Evolutionary conservation across 306 rosid genomes (phyloP).

Genomic region (Echinosophora koreensis): DNA sequence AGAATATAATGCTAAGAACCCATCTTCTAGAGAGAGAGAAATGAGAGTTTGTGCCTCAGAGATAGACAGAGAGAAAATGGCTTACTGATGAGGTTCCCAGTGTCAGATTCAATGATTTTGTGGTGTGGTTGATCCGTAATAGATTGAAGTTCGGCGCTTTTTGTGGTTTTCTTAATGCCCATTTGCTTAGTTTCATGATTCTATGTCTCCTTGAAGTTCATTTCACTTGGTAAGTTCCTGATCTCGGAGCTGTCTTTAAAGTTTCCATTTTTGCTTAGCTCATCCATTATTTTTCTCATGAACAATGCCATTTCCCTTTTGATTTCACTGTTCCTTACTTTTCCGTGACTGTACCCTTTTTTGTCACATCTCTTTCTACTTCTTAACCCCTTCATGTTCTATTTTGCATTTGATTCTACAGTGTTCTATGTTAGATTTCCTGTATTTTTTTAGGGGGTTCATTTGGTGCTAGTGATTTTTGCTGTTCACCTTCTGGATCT

Average conservation of each 20-base stretch:
- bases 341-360: slow-evolving; percentile 21
- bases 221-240: slow-evolving; percentile 53
- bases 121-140: slow-evolving; percentile 48
- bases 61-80: slow-evolving; percentile 59
- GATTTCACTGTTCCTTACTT: slow-evolving; percentile 50
- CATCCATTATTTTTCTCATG: slow-evolving; percentile 36
- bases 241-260: slow-evolving; percentile 43
- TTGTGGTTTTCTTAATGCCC: slow-evolving; percentile 48
- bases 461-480: slow-evolving; percentile 34
- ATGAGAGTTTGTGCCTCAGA: slow-evolving; percentile 6
- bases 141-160: slow-evolving; percentile 40
- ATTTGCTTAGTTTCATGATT: slow-evolving; percentile 49
- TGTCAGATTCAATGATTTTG: slow-evolving; percentile 48
- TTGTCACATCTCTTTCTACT: neutral
- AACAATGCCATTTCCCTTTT: slow-evolving; percentile 43
- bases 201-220: slow-evolving; percentile 40
- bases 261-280: slow-evolving; percentile 40
- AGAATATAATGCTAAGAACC: slow-evolving; percentile 51
- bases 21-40: slow-evolving; percentile 47
- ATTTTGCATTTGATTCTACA: slow-evolving; percentile 30
- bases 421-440: slow-evolving; percentile 24
- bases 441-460: neutral
- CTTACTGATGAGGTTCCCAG: slow-evolving; percentile 56
- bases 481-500: slow-evolving; percentile 47
- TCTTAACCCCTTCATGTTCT: slow-evolving; percentile 38